A percentile compares a stretch with the other conserved stretches of the same genome.
These are phyloP conservation scores for Venturia aucupariae DNA, from an alignment of 2,329 filamentous ascomycete species.

Conservation along the genomic window DNA sequence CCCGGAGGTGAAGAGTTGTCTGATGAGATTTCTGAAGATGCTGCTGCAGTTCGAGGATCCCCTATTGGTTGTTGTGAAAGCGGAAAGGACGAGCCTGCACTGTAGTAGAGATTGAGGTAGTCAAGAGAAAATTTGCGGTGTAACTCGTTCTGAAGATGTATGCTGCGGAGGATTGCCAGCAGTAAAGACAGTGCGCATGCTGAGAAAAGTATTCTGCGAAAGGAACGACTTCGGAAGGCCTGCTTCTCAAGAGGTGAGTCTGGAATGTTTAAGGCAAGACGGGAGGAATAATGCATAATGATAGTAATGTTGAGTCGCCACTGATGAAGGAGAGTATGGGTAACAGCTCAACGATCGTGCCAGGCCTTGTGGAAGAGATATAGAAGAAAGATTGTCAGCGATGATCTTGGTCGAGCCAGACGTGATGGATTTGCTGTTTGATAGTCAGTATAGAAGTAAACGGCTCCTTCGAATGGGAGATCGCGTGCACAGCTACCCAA, in stretches of 20 bases:
- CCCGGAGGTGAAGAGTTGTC: background rate
- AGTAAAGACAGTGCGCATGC: background rate
- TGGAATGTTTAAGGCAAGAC: background rate
- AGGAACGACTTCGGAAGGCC: slow-evolving; percentile 9
- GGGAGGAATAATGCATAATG: background rate
- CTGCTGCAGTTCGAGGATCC: background rate
- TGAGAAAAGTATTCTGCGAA: slow-evolving; percentile 3
- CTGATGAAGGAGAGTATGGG: background rate
- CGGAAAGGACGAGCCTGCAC: background rate
- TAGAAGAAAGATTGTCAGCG: background rate
- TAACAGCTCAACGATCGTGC: background rate
- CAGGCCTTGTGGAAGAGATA: background rate
- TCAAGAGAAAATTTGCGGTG: background rate
- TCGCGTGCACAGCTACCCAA: background rate
- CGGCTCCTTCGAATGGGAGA: background rate
- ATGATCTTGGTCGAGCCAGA: background rate
- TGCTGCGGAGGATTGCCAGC: background rate
- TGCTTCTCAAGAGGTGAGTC: slow-evolving; percentile 10
- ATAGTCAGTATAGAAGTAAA: background rate
- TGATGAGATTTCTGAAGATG: background rate
- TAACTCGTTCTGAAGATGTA: background rate
- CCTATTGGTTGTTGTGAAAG: background rate
- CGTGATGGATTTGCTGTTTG: background rate
- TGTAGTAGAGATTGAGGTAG: background rate
- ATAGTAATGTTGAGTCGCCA: background rate